Base-by-base conservation (phyloP, 345 rosid species). In the Schrenkiella parvula region DNA sequence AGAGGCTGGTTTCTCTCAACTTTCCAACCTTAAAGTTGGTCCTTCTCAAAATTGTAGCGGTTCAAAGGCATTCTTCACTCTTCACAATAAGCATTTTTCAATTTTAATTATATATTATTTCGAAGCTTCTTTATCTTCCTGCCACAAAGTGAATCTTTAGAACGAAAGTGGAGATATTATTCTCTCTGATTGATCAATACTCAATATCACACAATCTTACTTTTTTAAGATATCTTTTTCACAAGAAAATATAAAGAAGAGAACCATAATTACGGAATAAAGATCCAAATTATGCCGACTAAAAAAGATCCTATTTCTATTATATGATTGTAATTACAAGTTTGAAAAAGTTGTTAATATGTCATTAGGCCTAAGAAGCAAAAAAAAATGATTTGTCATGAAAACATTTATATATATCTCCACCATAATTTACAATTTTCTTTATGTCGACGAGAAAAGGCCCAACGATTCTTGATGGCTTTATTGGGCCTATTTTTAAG, bases 121-220 rank as follows among this genome's bases (percentile, higher is more conserved):
- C 3, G 41, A 61, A 67, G 48, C 63, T 68, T 60, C 56, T 51
- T 74, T 67, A 8, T 59, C 47, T 31, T 68, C 55, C 47, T 31
- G 2, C 12, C 35, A 42, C 22, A 42, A 42, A 52, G 58, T 68
- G 51, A 51, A 68, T 75, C 74, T 75, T 66, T 62, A 14, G 32
- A 52, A 42, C 8, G 25, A 75, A 75, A 52, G 69, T n/a, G 22
- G 17, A 61, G 79, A 75, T 68, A 60, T 61, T 68, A 68, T 68
- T 68, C 79, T 23, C 69, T 68, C 25, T 61, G 64, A 42, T 17
- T 75, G 74, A 68, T 42, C n/a, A 31, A 9, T 60, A 42, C n/a
- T n/a, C n/a, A n/a, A n/a, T n/a, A n/a, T n/a, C n/a, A 53, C 28
- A 68, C 50, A 50, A 41, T 34, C 14, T 68, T 34, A 4, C 22